These are phyloP conservation scores for Naganishia albida DNA, from an alignment of 1,284 basidiomycete species.

Conservation along the genomic window DNA sequence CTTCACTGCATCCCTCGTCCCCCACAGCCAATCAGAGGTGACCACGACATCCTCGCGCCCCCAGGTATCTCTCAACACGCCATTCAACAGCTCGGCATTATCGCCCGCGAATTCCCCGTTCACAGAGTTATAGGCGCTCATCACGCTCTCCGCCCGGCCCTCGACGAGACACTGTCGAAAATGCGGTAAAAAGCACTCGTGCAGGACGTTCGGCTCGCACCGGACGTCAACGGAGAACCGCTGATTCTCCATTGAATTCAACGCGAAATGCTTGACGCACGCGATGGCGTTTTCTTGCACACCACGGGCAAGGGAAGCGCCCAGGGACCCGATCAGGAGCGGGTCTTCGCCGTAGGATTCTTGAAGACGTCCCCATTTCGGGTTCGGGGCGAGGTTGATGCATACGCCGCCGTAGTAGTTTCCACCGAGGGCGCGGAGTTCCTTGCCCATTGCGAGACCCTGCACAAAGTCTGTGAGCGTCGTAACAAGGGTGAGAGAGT, in stretches of 20 bases:
- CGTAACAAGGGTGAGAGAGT: background rate
- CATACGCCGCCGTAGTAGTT: constrained; percentile 26
- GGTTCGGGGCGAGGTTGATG: constrained; percentile 25
- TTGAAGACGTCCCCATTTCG: constrained; percentile 20
- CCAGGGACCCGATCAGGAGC: constrained; percentile 18
- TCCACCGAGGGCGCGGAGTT: constrained; percentile 18
- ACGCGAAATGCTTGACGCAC: constrained; percentile 26
- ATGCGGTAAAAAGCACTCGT: constrained; percentile 26
- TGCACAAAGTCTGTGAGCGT: background rate
- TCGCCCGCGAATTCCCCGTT: constrained; percentile 26
- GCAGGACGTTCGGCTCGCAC: constrained; percentile 4
- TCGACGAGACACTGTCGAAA: constrained; percentile 22
- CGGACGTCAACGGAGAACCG: constrained; percentile 20
- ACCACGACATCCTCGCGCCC: constrained; percentile 26
- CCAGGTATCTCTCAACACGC: constrained; percentile 7
- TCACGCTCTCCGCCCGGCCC: constrained; percentile 21
- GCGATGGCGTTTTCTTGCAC: constrained; percentile 15
- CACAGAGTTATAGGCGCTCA: constrained; percentile 23
- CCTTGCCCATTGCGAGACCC: constrained; percentile 25
- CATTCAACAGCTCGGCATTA: constrained; percentile 5
- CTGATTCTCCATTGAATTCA: constrained; percentile 30
- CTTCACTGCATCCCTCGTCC: constrained; percentile 5
- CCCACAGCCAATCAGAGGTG: constrained; percentile 24
- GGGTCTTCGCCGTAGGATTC: constrained; percentile 29
- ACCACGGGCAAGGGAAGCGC: constrained; percentile 7